These are phyloP conservation scores for Fusarium bulbicola DNA, from an alignment of 2,329 filamentous ascomycete species.

Conservation along the genomic window DNA sequence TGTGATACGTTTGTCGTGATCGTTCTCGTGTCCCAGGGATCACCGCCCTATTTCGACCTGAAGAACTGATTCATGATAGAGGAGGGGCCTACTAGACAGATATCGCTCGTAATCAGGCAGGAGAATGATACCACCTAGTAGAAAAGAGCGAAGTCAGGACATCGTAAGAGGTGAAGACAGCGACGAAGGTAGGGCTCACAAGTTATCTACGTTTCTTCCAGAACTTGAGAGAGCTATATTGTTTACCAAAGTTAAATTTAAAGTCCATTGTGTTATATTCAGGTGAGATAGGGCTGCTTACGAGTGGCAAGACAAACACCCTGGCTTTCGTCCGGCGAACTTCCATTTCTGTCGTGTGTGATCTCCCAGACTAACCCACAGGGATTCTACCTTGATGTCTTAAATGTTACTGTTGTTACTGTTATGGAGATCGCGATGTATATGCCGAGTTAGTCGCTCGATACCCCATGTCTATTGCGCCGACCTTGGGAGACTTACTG, in stretches of 20 bases:
- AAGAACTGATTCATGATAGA: not conserved
- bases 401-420: not conserved
- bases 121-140: not conserved
- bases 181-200: fast-evolving
- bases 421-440: no score
- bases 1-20: fast-evolving
- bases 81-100: not conserved
- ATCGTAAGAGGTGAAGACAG: not conserved
- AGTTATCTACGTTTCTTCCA: fast-evolving
- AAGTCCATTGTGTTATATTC: not conserved
- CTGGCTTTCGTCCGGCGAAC: not conserved
- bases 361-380: not conserved
- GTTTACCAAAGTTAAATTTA: not conserved
- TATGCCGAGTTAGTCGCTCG: fast-evolving
- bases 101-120: not conserved
- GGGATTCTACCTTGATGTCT: not conserved
- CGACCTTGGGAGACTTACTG: no score
- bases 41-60: not conserved
- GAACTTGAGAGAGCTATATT: fast-evolving
- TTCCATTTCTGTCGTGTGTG: not conserved
- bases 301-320: fast-evolving
- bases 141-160: fast-evolving
- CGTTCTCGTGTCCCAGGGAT: not conserved
- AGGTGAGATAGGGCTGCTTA: fast-evolving
- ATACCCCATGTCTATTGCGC: not conserved